A percentile compares a stretch with the other conserved stretches of the same genome.
These are phyloP conservation scores for Saccharomycopsis hybrid DNA, from an alignment of 1,139 yeast species.

Conservation along the genomic window DNA sequence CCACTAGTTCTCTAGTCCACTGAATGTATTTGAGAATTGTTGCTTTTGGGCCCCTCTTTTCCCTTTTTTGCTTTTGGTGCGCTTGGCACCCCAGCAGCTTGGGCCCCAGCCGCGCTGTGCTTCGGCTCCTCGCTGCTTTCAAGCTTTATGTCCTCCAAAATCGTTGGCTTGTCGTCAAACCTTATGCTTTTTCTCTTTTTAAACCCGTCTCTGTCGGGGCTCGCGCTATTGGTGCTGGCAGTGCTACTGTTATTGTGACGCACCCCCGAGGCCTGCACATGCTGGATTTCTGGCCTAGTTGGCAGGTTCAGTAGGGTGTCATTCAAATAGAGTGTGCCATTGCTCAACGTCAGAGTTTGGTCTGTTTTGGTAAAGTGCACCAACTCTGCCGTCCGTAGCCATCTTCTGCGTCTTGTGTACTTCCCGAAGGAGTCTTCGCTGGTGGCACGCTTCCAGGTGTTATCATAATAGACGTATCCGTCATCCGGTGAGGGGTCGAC, in stretches of 20 bases:
- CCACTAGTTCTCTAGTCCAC: too few species aligned
- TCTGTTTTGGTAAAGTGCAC: constrained; percentile 30
- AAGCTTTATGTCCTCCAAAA: constrained; percentile 5
- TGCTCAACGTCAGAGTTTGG: constrained; percentile 17
- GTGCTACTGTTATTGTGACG: constrained; percentile 21
- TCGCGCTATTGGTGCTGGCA: constrained; percentile 17
- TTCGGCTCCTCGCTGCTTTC: background rate
- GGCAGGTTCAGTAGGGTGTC: constrained; percentile 19
- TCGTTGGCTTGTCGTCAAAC: constrained; percentile 24
- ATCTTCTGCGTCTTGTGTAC: constrained; percentile 88
- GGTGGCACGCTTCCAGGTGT: constrained; percentile 88
- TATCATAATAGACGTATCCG: constrained; percentile 84
- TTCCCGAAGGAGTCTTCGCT: constrained; percentile 85
- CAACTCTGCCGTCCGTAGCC: constrained; percentile 93
- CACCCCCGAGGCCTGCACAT: constrained; percentile 17
- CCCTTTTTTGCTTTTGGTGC: too few species aligned
- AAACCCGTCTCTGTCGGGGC: constrained; percentile 2
- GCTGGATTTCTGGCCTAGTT: constrained; percentile 18
- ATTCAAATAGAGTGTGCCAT: constrained; percentile 16
- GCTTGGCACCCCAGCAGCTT: too few species aligned
- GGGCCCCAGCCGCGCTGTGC: too few species aligned
- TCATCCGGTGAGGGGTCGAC: constrained; percentile 77
- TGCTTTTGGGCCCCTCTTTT: too few species aligned
- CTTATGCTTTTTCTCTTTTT: constrained; percentile 26
- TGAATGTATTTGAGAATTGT: too few species aligned